Conservation (phyloP, 768 basidiomycete species). For the Russula griseocarnosa region DNA sequence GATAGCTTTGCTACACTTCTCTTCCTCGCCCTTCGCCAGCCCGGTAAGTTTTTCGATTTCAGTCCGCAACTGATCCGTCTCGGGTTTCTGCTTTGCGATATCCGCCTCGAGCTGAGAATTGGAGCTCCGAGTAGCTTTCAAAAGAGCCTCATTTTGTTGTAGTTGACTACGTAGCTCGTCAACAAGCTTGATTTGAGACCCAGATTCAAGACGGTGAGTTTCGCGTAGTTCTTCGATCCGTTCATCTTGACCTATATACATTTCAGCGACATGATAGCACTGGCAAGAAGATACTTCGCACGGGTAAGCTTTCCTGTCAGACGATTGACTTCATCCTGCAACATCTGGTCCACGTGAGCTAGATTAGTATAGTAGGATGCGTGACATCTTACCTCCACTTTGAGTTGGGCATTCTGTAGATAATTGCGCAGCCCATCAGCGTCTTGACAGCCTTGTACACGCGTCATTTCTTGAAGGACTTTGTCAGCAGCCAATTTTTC, state of each 20-base stretch:
- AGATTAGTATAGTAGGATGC: background rate
- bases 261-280: conserved; percentile 10
- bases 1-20: conserved; percentile 93
- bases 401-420: conserved; percentile 59
- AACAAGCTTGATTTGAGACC: conserved; percentile 74
- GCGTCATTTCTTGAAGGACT: conserved; percentile 66
- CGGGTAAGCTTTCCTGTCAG: conserved; percentile 69
- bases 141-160: conserved; percentile 62
- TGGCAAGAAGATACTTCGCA: conserved; percentile 37
- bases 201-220: conserved; percentile 72
- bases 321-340: conserved; percentile 74
- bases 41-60: conserved; percentile 61
- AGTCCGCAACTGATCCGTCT: conserved; percentile 54
- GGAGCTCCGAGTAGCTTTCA: conserved; percentile 54
- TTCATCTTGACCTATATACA: conserved; percentile 67
- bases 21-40: conserved; percentile 87
- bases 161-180: conserved; percentile 66
- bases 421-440: conserved; percentile 66
- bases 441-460: conserved; percentile 63
- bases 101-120: conserved; percentile 48
- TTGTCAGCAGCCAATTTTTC: conserved; percentile 67
- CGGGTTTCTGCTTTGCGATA: conserved; percentile 47
- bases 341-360: conserved; percentile 42
- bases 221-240: conserved; percentile 82
- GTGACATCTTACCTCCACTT: conserved; percentile 57